Evolutionary conservation across 2,329 filamentous ascomycete genomes (phyloP).

Genomic region (Fonsecaea pedrosoi): DNA sequence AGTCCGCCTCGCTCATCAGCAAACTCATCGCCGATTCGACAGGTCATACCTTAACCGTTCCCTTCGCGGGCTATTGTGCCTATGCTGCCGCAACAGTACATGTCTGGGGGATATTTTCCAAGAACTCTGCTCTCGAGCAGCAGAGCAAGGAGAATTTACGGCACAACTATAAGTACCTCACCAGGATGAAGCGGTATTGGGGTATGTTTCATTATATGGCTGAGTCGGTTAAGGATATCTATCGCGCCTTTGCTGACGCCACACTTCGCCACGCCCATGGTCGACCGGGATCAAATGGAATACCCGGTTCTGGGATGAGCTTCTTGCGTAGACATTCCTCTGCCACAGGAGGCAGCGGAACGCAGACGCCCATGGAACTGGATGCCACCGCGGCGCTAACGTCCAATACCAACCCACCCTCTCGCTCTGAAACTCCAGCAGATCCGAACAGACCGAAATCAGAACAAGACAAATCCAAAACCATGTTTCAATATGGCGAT

Average conservation of each 20-base stretch:
- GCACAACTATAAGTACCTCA: conserved; percentile 86
- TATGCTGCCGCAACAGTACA: conserved; percentile 95
- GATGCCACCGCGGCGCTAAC: conserved; percentile 26
- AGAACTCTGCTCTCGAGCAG: conserved; percentile 75
- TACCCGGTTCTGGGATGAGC: neutral
- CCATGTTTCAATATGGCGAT: conserved; percentile 89
- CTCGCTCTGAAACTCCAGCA: conserved; percentile 28
- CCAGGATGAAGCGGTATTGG: conserved; percentile 97
- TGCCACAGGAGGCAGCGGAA: conserved; percentile 12
- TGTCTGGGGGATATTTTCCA: conserved; percentile 88
- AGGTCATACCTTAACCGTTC: conserved; percentile 80
- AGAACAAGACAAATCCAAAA: conserved; percentile 17
- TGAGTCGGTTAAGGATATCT: conserved; percentile 88
- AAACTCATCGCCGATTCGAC: conserved; percentile 80
- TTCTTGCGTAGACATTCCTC: conserved; percentile 22
- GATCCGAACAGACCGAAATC: conserved; percentile 16
- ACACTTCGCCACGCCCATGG: conserved; percentile 47
- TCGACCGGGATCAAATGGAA: conserved; percentile 4
- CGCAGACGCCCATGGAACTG: conserved; percentile 30
- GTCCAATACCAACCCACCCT: conserved; percentile 26
- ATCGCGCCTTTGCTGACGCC: conserved; percentile 83
- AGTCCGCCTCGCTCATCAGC: conserved; percentile 86
- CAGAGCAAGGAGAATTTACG: conserved; percentile 83
- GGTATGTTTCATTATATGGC: conserved; percentile 98
- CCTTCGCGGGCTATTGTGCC: conserved; percentile 92